These are phyloP conservation scores for Linnemannia elongata DNA, from an alignment of 192 early-diverging fungal genomes.

Conservation along the genomic window DNA sequence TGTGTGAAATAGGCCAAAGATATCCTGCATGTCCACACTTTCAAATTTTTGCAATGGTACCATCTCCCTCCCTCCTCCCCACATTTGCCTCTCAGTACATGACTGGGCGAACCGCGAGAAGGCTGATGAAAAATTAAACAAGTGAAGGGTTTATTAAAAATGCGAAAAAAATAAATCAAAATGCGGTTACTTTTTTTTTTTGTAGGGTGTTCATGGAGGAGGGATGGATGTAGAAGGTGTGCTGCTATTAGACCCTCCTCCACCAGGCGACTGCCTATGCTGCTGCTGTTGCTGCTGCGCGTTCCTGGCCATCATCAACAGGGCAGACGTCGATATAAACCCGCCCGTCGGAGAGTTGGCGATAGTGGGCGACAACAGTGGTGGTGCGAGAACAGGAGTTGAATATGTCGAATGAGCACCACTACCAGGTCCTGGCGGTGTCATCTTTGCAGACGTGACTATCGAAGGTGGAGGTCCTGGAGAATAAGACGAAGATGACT, in stretches of 20 bases:
- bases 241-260: not conserved
- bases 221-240: not conserved
- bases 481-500: not conserved
- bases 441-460: not conserved
- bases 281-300: constrained; percentile 5
- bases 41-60: too few species aligned
- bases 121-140: not conserved
- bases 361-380: constrained; percentile 38
- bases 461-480: not conserved
- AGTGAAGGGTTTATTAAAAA: not conserved
- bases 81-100: too few species aligned
- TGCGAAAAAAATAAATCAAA: not conserved
- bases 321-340: constrained; percentile 39
- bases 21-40: too few species aligned
- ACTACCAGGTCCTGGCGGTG: not conserved
- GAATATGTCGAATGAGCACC: constrained; percentile 5
- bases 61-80: too few species aligned
- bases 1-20: too few species aligned
- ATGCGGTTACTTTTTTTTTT: not conserved
- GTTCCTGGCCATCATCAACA: constrained; percentile 41
- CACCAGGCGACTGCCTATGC: not conserved
- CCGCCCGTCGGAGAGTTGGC: constrained; percentile 28
- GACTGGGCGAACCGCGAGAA: too few species aligned
- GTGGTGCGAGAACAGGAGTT: constrained; percentile 20
- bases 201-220: not conserved